Base-by-base conservation (phyloP, 495 filamentous ascomycete genomes). In the Trichoderma orchidacearum region DNA sequence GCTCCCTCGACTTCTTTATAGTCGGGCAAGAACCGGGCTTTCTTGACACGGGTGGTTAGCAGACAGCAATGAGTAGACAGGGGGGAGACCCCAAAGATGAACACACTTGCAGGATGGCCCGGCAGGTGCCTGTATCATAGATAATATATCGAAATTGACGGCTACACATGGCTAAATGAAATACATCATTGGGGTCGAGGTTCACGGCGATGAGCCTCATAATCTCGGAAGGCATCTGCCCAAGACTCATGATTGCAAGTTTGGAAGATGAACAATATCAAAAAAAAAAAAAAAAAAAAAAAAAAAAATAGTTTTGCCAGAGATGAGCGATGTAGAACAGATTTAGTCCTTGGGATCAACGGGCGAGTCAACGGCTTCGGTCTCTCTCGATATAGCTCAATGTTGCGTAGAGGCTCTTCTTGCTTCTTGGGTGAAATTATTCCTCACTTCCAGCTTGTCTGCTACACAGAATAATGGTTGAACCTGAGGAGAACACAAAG, bases 41-140 rank as follows among this genome's bases (percentile, higher is more conserved):
- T n/a, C 55, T 21, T 41, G 53, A 38, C 56, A 35, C n/a, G 30
- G 52, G 64, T 51, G 67, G 64, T 58, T 45, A 36, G 50, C 34
- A 25, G 56, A 29, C 35, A 31, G 48, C 12, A 54, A 36, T 21
- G 32, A 17, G 31, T 4, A 27, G 54, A 58, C 31, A 51, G 13
- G 2, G 45, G 21, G 27, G 5, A 50, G 34, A 29, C 18, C 41
- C 21, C 48, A 55, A 56, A 54, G 56, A 36, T 57, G 53, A 9
- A 62, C 55, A 27, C 63, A 88, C 86, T 71, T 81, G 72, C 29
- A 88, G 72, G 1, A 79, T 70, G 48, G 71, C 71, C 34, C 76
- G 78, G 32, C 83, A 82, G 48, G 89, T 81, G 8, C 75, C 76
- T n/a, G 82, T 75, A 56, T 85, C 84, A 11, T 72, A 62, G 53